Percentiles rank a stretch among this genome's conserved stretches.
Conservation (phyloP, 2,329 filamentous ascomycete species). For the Aspergillus amoenus region DNA sequence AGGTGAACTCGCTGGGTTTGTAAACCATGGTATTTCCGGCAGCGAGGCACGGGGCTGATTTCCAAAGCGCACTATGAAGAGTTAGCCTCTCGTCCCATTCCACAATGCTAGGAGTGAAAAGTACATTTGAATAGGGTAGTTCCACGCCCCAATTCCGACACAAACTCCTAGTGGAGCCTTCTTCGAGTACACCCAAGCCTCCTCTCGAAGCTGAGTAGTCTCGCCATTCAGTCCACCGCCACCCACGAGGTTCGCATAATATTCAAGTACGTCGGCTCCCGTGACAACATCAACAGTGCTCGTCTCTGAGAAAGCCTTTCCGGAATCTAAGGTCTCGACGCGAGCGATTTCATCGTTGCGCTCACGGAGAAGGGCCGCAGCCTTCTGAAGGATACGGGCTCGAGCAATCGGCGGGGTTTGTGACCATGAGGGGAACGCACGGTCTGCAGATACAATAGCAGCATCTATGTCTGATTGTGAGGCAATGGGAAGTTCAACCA, state of each 20-base stretch:
- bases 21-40: conserved; percentile 90
- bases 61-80: conserved; percentile 68
- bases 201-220: conserved; percentile 68
- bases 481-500: conserved; percentile 72
- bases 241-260: conserved; percentile 77
- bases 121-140: conserved; percentile 83
- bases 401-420: conserved; percentile 71
- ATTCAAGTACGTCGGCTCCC: conserved; percentile 81
- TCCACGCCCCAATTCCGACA: conserved; percentile 86
- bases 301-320: conserved; percentile 82
- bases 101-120: conserved; percentile 1
- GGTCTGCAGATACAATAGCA: conserved; percentile 68
- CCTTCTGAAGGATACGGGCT: conserved; percentile 73
- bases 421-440: conserved; percentile 75
- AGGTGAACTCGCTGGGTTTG: conserved; percentile 85
- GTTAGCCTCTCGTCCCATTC: conserved; percentile 2
- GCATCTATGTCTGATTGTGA: conserved; percentile 67
- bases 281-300: conserved; percentile 79
- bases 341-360: conserved; percentile 77
- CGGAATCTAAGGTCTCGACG: conserved; percentile 80
- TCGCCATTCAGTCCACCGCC: conserved; percentile 79
- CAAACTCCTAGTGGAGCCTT: conserved; percentile 82
- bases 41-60: conserved; percentile 79
- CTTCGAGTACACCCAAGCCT: conserved; percentile 79
- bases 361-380: conserved; percentile 69